Evolutionary conservation across 2,329 filamentous ascomycete genomes (phyloP).

Genomic region (Hypomyces perniciosus): DNA sequence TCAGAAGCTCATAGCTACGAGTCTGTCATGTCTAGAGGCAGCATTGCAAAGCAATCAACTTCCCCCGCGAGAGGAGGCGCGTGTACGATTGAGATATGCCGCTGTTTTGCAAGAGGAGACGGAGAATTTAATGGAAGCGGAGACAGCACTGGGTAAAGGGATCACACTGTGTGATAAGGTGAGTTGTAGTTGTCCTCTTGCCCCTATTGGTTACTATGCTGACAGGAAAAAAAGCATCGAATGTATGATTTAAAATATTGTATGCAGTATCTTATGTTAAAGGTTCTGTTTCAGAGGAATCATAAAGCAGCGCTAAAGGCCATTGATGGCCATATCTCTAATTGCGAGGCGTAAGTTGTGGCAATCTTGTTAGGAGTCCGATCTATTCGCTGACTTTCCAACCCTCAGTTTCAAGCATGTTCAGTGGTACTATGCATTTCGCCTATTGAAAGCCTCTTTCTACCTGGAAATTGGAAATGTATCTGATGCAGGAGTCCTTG

Average conservation of each 20-base stretch:
- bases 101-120: slow-evolving; percentile 68
- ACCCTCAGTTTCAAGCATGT: slow-evolving; percentile 52
- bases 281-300: slow-evolving; percentile 64
- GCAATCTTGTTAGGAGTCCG: background rate
- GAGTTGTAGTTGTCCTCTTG: slow-evolving; percentile 12
- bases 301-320: slow-evolving; percentile 67
- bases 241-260: slow-evolving; percentile 64
- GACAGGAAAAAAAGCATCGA: slow-evolving; percentile 27
- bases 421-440: slow-evolving; percentile 72
- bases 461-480: slow-evolving; percentile 56
- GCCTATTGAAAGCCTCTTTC: slow-evolving; percentile 65
- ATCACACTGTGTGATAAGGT: slow-evolving; percentile 64
- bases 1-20: slow-evolving; percentile 65
- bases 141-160: slow-evolving; percentile 65
- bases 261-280: slow-evolving; percentile 67
- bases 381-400: slow-evolving; percentile 12
- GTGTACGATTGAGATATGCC: slow-evolving; percentile 64
- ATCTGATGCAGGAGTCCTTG: slow-evolving; percentile 57
- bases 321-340: slow-evolving; percentile 61
- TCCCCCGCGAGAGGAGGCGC: slow-evolving; percentile 61
- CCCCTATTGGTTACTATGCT: background rate
- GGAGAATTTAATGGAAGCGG: slow-evolving; percentile 66
- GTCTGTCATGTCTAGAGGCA: slow-evolving; percentile 65
- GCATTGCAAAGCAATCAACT: slow-evolving; percentile 57
- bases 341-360: slow-evolving; percentile 55